Evolutionary conservation across 2,329 filamentous ascomycete genomes (phyloP), one percentile per base, ranked within the genome.

Genomic region (Knoxdaviesia proteae): DNA sequence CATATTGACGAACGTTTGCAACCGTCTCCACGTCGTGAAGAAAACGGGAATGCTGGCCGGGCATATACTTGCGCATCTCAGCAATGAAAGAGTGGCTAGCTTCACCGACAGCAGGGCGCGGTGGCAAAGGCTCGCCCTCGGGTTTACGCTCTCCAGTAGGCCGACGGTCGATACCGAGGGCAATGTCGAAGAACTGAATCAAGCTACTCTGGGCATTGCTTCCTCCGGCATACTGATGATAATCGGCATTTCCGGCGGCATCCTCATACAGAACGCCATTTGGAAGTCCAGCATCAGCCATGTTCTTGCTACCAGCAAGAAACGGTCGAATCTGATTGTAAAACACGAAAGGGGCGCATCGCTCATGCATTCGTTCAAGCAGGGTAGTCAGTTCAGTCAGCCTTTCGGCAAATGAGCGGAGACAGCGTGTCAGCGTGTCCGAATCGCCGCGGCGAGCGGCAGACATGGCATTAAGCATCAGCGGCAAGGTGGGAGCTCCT

Each of bases 11-110:
- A 50, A 98, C 84, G 54, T 96, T 96, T 50, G 88, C 77, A 4
- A 94, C 77, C 10, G 65, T 65, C 41, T 74, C 68, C 8, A 94
- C 77, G 48, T 92, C 80, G 48, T 81, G 71, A 4, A 98, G 68
- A 61, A 98, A 98, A 36, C 82, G 77, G 4, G 86, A 80, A 55
- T 98, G 90, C 0, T 81, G 74, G 0, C 86, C 88, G 0, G 90
- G 90, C 90, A 98, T 98, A 61, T 98, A 98, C 39, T 73, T 73
- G 45, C 88, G 80, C 90, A 98, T 98, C 49, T 98, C 90, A 54
- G 82, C 76, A 54, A 98, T 88, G 62, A 98, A 98, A 53, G 90
- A 92, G 61, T 94, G 76, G 36, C 71, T 68, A 5, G 75, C 68
- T 30, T 69, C 63, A 34, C 65, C 62, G 1, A 60, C 55, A 5